Percentiles rank a stretch among this genome's conserved stretches.
Conservation (phyloP, 768 basidiomycete genomes). For the Tremella mesenterica region DNA sequence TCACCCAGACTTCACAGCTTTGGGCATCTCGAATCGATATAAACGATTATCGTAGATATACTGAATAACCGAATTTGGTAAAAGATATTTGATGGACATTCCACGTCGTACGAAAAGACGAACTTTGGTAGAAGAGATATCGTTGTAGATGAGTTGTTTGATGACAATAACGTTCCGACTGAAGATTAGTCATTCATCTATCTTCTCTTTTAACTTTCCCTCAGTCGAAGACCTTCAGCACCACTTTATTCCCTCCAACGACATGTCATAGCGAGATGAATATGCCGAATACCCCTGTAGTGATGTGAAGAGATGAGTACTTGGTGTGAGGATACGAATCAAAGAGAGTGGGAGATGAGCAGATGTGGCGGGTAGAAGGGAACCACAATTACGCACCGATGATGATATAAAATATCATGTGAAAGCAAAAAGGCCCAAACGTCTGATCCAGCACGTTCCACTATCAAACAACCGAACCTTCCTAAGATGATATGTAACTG, state of each 20-base stretch:
- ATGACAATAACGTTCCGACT: constrained; percentile 81
- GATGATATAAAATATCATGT: constrained; percentile 49
- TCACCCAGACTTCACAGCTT: constrained; percentile 6
- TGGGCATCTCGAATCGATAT: constrained; percentile 41
- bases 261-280: no score
- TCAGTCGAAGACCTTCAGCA: no score
- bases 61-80: constrained; percentile 81
- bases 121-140: constrained; percentile 89
- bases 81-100: constrained; percentile 60
- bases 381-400: constrained; percentile 37
- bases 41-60: constrained; percentile 79
- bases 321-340: no score
- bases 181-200: constrained; percentile 48
- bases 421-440: constrained; percentile 53
- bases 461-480: constrained; percentile 84
- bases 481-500: constrained; percentile 95
- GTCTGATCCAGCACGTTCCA: constrained; percentile 88
- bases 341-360: no score
- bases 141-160: constrained; percentile 90
- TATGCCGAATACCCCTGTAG: no score
- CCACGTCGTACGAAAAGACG: constrained; percentile 50
- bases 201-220: no score
- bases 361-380: not conserved
- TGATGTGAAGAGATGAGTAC: no score
- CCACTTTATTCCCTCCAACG: no score